Evolutionary conservation across 345 rosid genomes (phyloP), one percentile per base, ranked within the genome.

Genomic region (Corymbia maculata): DNA sequence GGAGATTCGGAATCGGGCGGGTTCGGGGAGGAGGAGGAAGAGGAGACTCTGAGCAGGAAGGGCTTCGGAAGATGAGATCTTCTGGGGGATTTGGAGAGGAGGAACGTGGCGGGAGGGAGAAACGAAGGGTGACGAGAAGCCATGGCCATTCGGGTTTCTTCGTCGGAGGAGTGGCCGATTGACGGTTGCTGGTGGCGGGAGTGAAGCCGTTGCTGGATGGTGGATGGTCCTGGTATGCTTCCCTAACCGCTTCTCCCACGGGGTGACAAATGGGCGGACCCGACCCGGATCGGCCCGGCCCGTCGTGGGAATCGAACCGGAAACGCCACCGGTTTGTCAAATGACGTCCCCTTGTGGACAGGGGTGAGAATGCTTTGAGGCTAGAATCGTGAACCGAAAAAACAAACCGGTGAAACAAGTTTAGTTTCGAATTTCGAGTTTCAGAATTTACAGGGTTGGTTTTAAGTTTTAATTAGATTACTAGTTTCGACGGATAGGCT

Each of bases 401-500:
- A 26, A 3, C 5, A 2, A 22, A 19, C 1, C 0, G 0, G 9
- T 7, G 26, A 5, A 22, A 22, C 9, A 2, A 1, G 61, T 55
- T 55, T 8, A 0, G 61, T 22, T 55, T 0, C 61, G 22, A 21
- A 1, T 55, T 55, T 55, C 22, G 0, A 55, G 1, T 36, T 36
- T 36, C 42, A 2, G 42, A 36, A 55, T 55, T 21, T 8, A 2
- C 2, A 55, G 9, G 9, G 1, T 22, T 8, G 8, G 26, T 55
- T 28, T 0, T 55, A 0, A 22, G 0, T 55, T 55, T 0, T 11
- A 55, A 55, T 8, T 55, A 55, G 4, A 0, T 4, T 21, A 55
- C 0, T 1, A 0, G 0, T 8, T 55, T 21, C 0, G 6, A 55
- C 42, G 4, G 2, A 4, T 4, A 36, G 4, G 42, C 42, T 36